Conservation (phyloP, 345 rosid genomes). For the Eucalyptus guilfoylei region DNA sequence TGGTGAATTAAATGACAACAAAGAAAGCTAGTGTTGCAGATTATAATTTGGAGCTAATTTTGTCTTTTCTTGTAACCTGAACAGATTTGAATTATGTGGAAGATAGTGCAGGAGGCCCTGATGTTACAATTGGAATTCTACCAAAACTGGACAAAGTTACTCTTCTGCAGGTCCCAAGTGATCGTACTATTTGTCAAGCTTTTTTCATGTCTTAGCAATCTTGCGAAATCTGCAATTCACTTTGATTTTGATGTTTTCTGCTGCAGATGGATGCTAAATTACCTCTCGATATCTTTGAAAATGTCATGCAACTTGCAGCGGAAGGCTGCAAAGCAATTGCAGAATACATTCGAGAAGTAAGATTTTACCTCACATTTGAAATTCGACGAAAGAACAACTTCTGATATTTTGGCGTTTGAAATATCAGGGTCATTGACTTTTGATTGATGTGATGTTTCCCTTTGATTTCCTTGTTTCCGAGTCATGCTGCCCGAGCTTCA, state of each 20-base stretch:
- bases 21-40: too few relatives aligned
- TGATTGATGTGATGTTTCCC: neutral
- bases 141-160: conserved; percentile 90
- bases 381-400: neutral
- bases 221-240: neutral
- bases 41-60: neutral
- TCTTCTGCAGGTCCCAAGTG: conserved; percentile 65
- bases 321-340: conserved; percentile 93
- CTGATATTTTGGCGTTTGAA: neutral
- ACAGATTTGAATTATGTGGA: conserved; percentile 83
- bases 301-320: conserved; percentile 71
- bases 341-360: conserved; percentile 59
- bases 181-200: neutral
- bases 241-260: neutral
- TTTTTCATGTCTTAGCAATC: neutral
- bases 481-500: neutral
- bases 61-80: neutral
- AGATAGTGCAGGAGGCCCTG: conserved; percentile 97
- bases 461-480: neutral
- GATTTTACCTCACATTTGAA: neutral
- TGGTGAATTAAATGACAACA: neutral
- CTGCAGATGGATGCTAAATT: conserved; percentile 89
- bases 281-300: conserved; percentile 65
- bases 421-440: neutral
- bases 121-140: conserved; percentile 79